Evolutionary conservation across 805 yeast species (phyloP), one percentile per base, ranked within the genome.

Genomic region (Monosporozyma siamensis): DNA sequence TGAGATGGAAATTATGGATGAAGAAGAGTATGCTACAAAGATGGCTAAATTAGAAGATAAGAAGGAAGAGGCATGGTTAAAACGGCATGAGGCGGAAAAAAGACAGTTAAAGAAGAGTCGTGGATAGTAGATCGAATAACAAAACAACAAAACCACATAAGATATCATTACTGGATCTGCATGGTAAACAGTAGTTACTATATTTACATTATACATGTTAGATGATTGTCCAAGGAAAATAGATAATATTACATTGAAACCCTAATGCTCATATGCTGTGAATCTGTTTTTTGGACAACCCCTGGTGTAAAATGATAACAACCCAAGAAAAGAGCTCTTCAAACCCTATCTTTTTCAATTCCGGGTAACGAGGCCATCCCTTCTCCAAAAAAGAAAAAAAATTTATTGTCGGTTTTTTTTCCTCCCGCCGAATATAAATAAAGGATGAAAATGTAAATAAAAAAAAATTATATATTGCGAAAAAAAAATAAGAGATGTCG

Each of bases 1-100:
- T 1, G 97, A 96, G 22, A 80, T 80, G 22, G 97, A 90, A 48
- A 77, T 92, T 20, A 65, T 87, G 34, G 84, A 77, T 44, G 98
- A 90, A 55, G 98, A 90, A 62, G 74, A 68, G 47, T 55, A 74
- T 26, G 81, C 95, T 10, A 68, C 78, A 29, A 71, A 71, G 39
- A 72, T 71, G 42, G 98, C 95, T 0, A 72, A 75, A 50, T 48
- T 71, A 31, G 98, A 92, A 57, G 98, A 90, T 55, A 66, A 70
- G 39, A 66, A 72, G 41, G 97, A 89, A 58, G 76, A 75, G 54
- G 75, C 68, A 42, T 70, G 78, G 55, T 78, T 82, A 48, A 75
- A 70, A 46, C 60, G 58, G 45, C 70, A 65, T 43, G 69, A 69
- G 12, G 59, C 30, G 6, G 72, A 68, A 48, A 77, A 79, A 54